phyloP scores from a whole-genome alignment of 805 yeast genomes.

The Zygosaccharomyces bailii region DNA sequence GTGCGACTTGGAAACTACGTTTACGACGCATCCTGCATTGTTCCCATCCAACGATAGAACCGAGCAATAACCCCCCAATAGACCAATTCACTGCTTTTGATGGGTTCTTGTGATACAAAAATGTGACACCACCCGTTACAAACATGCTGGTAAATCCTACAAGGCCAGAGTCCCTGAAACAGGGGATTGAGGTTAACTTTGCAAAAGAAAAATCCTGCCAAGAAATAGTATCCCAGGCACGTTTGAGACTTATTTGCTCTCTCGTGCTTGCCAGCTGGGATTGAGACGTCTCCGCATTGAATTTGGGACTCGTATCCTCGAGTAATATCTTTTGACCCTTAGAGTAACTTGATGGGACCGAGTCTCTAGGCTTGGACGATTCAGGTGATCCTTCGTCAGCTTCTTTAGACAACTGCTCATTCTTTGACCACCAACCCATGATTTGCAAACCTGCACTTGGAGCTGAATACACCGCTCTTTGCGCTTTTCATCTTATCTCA shows the following conservation, averaged over 20 bases:
- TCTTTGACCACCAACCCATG: constrained; percentile 27
- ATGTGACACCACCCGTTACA: constrained; percentile 64
- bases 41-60: constrained; percentile 86
- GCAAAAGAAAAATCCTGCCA: constrained; percentile 50
- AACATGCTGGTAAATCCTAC: constrained; percentile 72
- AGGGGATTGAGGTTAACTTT: constrained; percentile 59
- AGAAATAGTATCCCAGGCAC: constrained; percentile 44
- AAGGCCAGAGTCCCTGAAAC: constrained; percentile 75
- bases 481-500: constrained; percentile 3
- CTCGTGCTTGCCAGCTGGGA: constrained; percentile 24
- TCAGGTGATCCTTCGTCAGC: constrained; percentile 7
- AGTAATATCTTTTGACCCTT: constrained; percentile 38
- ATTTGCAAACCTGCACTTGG: neutral
- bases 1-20: constrained; percentile 62
- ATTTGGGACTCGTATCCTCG: constrained; percentile 42
- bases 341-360: constrained; percentile 26
- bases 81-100: constrained; percentile 75
- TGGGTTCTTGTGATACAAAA: constrained; percentile 61
- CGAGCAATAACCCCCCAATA: constrained; percentile 71
- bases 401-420: neutral
- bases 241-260: constrained; percentile 35
- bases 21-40: constrained; percentile 76
- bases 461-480: neutral
- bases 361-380: constrained; percentile 9
- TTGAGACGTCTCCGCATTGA: constrained; percentile 31